Evolutionary conservation across 2,329 filamentous ascomycete species (phyloP), one percentile per base, ranked within the genome.

Genomic region (Fusarium metavorans): DNA sequence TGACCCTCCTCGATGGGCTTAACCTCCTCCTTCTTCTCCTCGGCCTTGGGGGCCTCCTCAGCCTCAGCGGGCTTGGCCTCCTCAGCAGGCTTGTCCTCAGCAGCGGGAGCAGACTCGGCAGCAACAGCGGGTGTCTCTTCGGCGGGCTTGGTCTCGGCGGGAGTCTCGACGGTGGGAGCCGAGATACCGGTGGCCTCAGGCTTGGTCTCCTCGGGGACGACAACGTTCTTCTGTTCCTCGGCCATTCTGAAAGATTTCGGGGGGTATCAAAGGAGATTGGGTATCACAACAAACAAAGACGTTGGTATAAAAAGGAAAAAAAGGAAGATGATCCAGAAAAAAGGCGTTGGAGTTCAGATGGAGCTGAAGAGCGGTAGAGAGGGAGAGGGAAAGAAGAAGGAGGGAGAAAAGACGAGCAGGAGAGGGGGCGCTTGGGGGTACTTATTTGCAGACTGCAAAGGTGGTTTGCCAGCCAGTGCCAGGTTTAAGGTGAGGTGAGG

Each of bases 1-100:
- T 91, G 87, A 73, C 95, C 96, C 85, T 97, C 95, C 83, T 93
- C 92, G 72, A 96, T 88, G 72, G 94, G 93, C 85, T 92, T 92
- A 63, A 90, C 89, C 73, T 90, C 89, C 75, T 87, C 84, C 78
- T 86, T 85, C 79, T 82, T 82, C 37, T 84, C 81, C 81, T 86
- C 84, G 18, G 82, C 77, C 45, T 85, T 84, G 37, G 79, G 81
- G 37, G 83, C 74, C 68, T 85, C 83, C 73, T 85, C 84, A 52
- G 82, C 79, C 27, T 84, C 83, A n/a, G 77, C 82, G 35, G 87
- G 82, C 65, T 85, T 84, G 75, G 81, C 82, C 80, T 86, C 85
- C 74, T 84, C 83, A 52, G 81, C 81, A 73, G 85, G 81, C 78
- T 83, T 83, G 67, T 87, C 84, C 77, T 86, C 84, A 59, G 81